Base-by-base conservation (phyloP, 1,284 basidiomycete genomes). In the Ganoderma multipileum region DNA sequence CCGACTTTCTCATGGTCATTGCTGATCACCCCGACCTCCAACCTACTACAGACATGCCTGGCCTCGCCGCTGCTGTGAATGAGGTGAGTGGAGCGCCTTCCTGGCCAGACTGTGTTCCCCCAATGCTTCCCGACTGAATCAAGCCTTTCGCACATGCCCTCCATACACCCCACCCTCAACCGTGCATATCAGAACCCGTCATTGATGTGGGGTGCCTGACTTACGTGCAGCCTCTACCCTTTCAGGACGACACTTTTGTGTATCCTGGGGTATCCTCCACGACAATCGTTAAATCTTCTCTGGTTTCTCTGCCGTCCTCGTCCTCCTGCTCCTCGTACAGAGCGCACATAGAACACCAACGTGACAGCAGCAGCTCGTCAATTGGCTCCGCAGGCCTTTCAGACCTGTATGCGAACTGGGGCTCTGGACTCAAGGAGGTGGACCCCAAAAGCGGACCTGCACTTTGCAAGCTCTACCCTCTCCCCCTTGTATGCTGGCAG, bases 221-320 rank as follows among this genome's bases (percentile, higher is more conserved):
- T 14, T 71, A 68, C 55, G 60, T 69, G 30, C 72, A 73, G 52
- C 69, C 69, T 11, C 72, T 69, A 18, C 68, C 69, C 57, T 30
- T 71, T n/a, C 71, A 66, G 38, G 71, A 68, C 16, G 69, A 71
- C 61, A 55, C 71, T 3, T 72, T 72, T 59, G 68, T 69, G 14
- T 73, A 70, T 39, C 63, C 67, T n/a, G 54, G 70, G 80, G 83
- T 76, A 71, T 77, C 76, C 75, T 75, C 76, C 61, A 75, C 65
- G 23, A 72, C 67, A 11, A 64, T 71, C 36, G 65, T 73, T n/a
- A 70, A 72, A 61, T 68, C 71, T 8, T 69, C 71, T 23, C 63
- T 70, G 26, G 67, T 70, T 23, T 76, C 75, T 54, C 75, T 74
- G 60, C 72, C 74, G 8, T 72, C 74, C 4, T 72, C 74, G 8